Conservation (phyloP, 2,329 filamentous ascomycete genomes). For the Geosmithia flava region DNA sequence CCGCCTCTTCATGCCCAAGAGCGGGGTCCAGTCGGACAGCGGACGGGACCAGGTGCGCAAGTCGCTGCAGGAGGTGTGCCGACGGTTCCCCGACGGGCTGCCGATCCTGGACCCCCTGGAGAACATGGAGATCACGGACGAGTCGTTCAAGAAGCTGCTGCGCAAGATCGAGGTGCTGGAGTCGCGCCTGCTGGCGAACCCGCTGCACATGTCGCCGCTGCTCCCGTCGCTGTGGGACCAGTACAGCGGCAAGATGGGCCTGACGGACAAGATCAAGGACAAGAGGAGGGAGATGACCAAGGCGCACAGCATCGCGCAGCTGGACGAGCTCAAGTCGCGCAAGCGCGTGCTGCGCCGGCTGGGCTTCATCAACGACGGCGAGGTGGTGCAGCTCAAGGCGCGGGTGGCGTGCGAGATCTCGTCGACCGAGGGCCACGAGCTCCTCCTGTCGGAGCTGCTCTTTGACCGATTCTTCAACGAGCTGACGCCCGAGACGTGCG, state of each 20-base stretch:
- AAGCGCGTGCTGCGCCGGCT: conserved; percentile 91
- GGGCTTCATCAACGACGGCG: conserved; percentile 88
- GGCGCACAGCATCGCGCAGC: conserved; percentile 78
- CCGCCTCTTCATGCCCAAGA: conserved; percentile 69
- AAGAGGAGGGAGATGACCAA: conserved; percentile 78
- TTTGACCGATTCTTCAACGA: conserved; percentile 99
- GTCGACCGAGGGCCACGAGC: conserved; percentile 78
- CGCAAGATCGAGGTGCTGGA: conserved; percentile 96
- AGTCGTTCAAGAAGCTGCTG: conserved; percentile 84
- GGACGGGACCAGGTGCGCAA: conserved; percentile 57
- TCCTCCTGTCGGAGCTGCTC: conserved; percentile 82
- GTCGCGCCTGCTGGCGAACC: conserved; percentile 76
- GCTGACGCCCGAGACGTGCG: conserved; percentile 74
- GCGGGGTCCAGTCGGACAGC: conserved; percentile 51
- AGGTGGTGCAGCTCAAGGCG: conserved; percentile 93
- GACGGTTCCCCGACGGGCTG: conserved; percentile 84
- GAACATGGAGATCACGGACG: conserved; percentile 89
- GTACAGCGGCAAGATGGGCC: conserved; percentile 68
- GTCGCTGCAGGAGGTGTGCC: conserved; percentile 64
- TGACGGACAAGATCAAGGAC: conserved; percentile 70
- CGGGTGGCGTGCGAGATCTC: conserved; percentile 97
- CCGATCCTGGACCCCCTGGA: conserved; percentile 86
- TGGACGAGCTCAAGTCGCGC: conserved; percentile 91
- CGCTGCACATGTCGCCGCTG: conserved; percentile 80
- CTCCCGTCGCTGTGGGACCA: conserved; percentile 77